Evolutionary conservation across 495 filamentous ascomycete genomes (phyloP), one percentile per base, ranked within the genome.

Genomic region (Sordaria brevicollis): DNA sequence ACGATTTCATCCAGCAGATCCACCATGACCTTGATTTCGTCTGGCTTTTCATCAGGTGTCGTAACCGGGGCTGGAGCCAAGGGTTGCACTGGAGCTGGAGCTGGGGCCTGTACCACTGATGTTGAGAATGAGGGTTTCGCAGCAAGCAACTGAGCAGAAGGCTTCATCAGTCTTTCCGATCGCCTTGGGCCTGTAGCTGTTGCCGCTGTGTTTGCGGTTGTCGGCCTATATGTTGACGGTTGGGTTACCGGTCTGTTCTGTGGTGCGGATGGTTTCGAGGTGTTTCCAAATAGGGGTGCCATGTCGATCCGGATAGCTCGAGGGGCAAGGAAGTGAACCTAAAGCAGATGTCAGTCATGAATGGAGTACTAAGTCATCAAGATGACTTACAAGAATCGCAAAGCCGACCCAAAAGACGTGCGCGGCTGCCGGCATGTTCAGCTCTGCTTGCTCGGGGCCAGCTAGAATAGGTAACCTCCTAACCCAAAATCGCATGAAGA

Each of bases 401-500:
- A 90, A 82, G 10, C 81, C 68, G 8, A 86, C 76, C 80, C 87
- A 86, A 67, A 88, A 82, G 10, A 80, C 71, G 77, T 94, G 90
- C 13, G 85, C 79, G 36, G 82, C 84, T 15, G 84, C 68, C 21
- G 83, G 79, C 8, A 74, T 75, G 13, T 75, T 79, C 8, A 80
- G 76, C 5, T 83, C 72, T 17, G 77, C 65, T 31, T 79, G 71
- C 35, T 85, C 71, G 4, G 87, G 73, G 13, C 80, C 77, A 36
- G 81, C 81, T 43, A 86, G 75, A 11, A 80, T 77, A 19, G 83
- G 77, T 67, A 86, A 82, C 67, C 81, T 82, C 57, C 88, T 79
- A 62, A 87, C 83, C 34, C 83, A 76, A 66, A 84, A 83, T 67
- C 91, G 86, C 69, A 86, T 74, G 8, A 85, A 79, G 41, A 93